Percentiles rank a stretch among this genome's conserved stretches.
Evolutionary conservation across 176 grass and related monocot species (phyloP).

Genomic region (Melocanna baccifera): DNA sequence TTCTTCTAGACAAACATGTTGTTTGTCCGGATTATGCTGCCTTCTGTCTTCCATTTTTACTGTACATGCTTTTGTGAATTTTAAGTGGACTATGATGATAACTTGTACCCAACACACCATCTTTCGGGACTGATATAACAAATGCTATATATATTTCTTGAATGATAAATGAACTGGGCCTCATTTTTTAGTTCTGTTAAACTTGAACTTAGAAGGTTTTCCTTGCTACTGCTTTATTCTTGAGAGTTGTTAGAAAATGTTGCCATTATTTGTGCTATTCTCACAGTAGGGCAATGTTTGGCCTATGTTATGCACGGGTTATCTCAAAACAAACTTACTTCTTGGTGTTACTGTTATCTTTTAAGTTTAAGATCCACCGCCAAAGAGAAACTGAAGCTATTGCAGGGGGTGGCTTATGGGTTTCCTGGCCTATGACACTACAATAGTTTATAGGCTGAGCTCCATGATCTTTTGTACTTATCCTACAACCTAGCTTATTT

Average conservation of each 20-base stretch:
- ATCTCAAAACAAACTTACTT: not conserved
- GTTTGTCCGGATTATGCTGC: not conserved
- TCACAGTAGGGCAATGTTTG: not conserved
- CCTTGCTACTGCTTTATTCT: not conserved
- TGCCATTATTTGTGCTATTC: not conserved
- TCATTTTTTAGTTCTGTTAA: not conserved
- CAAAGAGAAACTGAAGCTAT: not conserved
- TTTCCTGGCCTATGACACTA: not conserved
- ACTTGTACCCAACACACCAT: not conserved
- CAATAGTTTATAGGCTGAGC: not conserved
- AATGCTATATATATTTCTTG: not conserved
- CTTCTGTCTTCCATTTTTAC: not conserved
- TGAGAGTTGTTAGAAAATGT: not conserved
- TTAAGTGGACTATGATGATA: conserved; percentile 1
- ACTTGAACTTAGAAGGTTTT: not conserved
- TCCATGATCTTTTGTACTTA: not conserved
- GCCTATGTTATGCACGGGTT: not conserved
- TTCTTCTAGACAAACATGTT: not conserved
- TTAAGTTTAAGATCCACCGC: not conserved
- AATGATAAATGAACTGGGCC: not conserved
- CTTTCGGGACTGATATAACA: not conserved
- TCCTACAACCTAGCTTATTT: not conserved
- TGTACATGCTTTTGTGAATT: not conserved
- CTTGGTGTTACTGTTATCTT: not conserved
- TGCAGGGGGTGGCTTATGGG: not conserved